Percentiles rank a stretch among this genome's conserved stretches.
Evolutionary conservation across 2,329 filamentous ascomycete species (phyloP).

Genomic region (Drechmeria coniospora): DNA sequence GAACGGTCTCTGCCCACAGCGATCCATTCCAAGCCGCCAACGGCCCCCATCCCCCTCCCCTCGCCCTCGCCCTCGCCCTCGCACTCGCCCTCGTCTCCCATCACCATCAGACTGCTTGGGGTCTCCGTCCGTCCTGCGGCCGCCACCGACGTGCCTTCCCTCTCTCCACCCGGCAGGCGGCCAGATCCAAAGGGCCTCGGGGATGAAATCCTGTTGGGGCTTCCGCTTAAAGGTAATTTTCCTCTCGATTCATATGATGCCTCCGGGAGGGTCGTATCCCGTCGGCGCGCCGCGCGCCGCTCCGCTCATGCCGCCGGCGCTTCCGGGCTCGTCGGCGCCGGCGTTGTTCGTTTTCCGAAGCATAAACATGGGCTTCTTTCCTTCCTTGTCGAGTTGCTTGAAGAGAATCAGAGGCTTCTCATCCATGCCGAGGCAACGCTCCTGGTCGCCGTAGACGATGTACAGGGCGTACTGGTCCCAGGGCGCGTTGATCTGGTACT

Average conservation of each 20-base stretch:
- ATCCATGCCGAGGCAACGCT: conserved; percentile 78
- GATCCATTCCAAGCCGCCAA: too few species aligned
- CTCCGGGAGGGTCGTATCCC: conserved; percentile 42
- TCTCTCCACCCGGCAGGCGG: too few species aligned
- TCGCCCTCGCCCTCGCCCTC: background rate
- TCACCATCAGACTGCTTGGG: too few species aligned
- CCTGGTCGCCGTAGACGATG: conserved; percentile 97
- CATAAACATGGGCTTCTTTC: conserved; percentile 99
- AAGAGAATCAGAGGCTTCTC: conserved; percentile 93
- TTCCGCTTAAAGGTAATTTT: too few species aligned
- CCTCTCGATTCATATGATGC: conserved; percentile 46
- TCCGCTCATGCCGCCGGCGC: conserved; percentile 34
- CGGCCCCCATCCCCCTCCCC: too few species aligned
- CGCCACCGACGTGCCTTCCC: too few species aligned
- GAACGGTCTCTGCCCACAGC: too few species aligned
- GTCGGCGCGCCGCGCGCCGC: conserved; percentile 27
- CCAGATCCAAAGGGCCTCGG: too few species aligned
- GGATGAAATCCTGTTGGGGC: too few species aligned
- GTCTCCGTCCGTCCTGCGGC: too few species aligned
- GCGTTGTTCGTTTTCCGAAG: conserved; percentile 52
- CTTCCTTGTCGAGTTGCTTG: conserved; percentile 93
- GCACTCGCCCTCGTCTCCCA: background rate
- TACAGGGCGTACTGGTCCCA: conserved; percentile 97
- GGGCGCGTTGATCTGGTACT: conserved; percentile 96
- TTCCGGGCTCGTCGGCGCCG: conserved; percentile 35